Conservation (phyloP, 345 rosid genomes). For the Firmiana major region DNA sequence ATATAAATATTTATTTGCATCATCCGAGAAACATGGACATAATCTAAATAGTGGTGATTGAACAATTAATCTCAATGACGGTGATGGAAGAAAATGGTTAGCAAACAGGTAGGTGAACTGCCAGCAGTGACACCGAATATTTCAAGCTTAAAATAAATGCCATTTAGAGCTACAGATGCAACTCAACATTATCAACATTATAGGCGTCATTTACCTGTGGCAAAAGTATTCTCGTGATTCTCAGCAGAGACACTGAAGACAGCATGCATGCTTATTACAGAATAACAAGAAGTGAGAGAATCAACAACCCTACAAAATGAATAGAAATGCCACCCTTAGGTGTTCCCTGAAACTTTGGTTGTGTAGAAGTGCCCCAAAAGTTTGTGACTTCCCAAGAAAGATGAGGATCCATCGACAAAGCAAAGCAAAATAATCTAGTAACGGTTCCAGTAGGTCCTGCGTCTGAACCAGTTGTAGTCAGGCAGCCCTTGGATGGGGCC, state of each 20-base stretch:
- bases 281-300: constrained; percentile 25
- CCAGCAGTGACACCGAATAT: not conserved
- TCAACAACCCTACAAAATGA: constrained; percentile 10
- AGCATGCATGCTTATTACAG: constrained; percentile 33
- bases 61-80: not conserved
- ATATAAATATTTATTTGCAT: not conserved
- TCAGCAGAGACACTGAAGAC: constrained; percentile 18
- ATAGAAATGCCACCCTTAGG: constrained; percentile 15
- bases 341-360: constrained; percentile 14
- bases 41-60: not conserved
- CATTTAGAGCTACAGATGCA: not conserved
- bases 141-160: constrained; percentile 1
- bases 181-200: not conserved
- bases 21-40: not conserved
- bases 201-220: not conserved
- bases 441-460: constrained; percentile 96
- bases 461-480: constrained; percentile 98
- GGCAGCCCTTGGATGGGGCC: constrained; percentile 90
- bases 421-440: constrained; percentile 38
- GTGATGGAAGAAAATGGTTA: not conserved
- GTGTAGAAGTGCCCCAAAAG: constrained; percentile 21
- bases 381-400: not conserved
- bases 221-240: constrained; percentile 1
- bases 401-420: not conserved
- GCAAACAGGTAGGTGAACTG: not conserved